Conservation (phyloP, 2,329 filamentous ascomycete species). For the Ceratocystis variospora region DNA sequence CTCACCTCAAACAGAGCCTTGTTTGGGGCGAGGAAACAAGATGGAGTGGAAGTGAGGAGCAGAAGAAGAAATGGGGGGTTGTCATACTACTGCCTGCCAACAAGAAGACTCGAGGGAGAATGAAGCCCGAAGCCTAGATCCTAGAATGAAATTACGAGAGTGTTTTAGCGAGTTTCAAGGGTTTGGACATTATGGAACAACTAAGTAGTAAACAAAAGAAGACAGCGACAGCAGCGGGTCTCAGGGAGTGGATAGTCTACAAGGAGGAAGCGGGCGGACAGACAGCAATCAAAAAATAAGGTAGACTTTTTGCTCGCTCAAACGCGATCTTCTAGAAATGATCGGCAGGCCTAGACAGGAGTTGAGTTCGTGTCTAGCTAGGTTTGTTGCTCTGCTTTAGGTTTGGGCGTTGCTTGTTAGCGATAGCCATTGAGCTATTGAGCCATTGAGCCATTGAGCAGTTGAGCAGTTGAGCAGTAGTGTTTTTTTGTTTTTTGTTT, state of each 20-base stretch:
- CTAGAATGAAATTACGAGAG: conserved; percentile 32
- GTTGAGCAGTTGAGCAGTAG: no score
- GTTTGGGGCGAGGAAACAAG: background rate
- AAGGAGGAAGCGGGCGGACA: background rate
- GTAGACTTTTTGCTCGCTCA: conserved; percentile 1
- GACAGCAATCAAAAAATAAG: background rate
- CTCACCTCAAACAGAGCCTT: conserved; percentile 3
- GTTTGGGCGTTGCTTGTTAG: background rate
- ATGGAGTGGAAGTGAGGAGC: background rate
- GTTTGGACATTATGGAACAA: conserved; percentile 18
- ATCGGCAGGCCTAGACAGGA: background rate
- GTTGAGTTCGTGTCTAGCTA: background rate
- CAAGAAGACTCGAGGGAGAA: conserved; percentile 23
- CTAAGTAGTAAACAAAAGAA: background rate
- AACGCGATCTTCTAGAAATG: conserved; percentile 6
- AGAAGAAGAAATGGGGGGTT: background rate
- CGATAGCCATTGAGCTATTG: no score
- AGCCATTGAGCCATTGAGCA: no score
- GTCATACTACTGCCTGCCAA: background rate
- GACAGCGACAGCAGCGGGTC: background rate
- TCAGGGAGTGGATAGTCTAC: background rate
- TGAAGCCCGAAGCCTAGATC: background rate
- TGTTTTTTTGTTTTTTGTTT: background rate
- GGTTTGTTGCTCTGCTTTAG: background rate
- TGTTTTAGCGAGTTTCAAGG: conserved; percentile 42